Evolutionary conservation across 2,329 filamentous ascomycete species (phyloP), one percentile per base, ranked within the genome.

Genomic region (Aspergillus costaricaensis): DNA sequence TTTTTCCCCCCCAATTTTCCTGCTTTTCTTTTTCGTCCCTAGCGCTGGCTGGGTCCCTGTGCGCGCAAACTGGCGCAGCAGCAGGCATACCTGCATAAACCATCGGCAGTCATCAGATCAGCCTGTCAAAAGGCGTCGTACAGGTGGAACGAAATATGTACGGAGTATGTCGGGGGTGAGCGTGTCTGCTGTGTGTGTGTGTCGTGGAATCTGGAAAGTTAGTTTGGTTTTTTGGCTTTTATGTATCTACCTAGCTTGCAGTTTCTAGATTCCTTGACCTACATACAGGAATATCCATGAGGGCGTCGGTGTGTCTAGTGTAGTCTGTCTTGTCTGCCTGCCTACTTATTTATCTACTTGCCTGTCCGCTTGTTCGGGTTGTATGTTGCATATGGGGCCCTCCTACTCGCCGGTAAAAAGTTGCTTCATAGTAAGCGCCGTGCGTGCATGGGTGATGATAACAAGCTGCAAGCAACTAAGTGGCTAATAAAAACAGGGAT

Each of bases 61-160:
- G 47, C 47, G 47, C 47, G 47, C 47, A n/a, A 44, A 36, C 30
- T 36, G 30, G 30, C 30, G 44, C 21, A 38, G 39, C n/a, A 15
- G 44, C 44, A 27, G 44, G 44, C 44, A 15, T 49, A 50, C 30
- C 12, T 50, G 30, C 47, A 50, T 57, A 50, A 27, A 57, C 32
- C 32, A 36, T 49, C 48, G 30, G 32, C 38, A 38, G 47, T 52
- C 50, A 58, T 47, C 49, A 58, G 56, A 53, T 58, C 56, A 53
- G 49, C 49, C 56, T 53, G 56, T 53, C 38, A 58, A 36, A 36
- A 53, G 27, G 43, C 48, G 25, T 53, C 50, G 36, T 27, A 53
- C 23, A 43, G 48, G 56, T 48, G 56, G 56, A 38, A 48, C 54
- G 12, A 47, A 32, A 50, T 19, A 50, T 50, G 52, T 55, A 43